Evolutionary conservation across 2,329 filamentous ascomycete genomes (phyloP).

Genomic region (Botrytis elliptica): DNA sequence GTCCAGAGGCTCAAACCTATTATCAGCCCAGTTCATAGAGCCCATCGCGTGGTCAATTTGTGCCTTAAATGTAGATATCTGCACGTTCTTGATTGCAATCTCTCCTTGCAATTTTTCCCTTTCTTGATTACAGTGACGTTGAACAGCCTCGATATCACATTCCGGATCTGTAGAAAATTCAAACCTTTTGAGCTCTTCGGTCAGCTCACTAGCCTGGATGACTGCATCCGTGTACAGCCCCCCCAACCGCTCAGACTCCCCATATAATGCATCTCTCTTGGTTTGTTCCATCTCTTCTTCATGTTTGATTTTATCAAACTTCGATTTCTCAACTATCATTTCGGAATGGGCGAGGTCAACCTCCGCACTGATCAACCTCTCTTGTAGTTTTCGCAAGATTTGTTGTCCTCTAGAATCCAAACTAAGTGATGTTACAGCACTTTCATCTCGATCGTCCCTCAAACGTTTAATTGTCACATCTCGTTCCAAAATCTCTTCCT

Average conservation of each 20-base stretch:
- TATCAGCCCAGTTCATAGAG: not conserved
- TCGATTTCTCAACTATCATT: not conserved
- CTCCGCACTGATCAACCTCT: not conserved
- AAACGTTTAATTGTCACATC: not conserved
- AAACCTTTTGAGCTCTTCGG: not conserved
- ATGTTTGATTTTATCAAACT: not conserved
- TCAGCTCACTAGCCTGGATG: not conserved
- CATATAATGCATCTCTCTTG: constrained; percentile 5
- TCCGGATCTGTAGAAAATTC: not conserved
- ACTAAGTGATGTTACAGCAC: constrained; percentile 1
- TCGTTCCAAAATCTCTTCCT: not conserved
- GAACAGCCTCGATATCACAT: not conserved
- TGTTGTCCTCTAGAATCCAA: constrained; percentile 7
- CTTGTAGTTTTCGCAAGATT: constrained; percentile 2
- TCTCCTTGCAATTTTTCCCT: not conserved
- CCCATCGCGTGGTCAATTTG: constrained; percentile 13
- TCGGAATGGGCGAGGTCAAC: not conserved
- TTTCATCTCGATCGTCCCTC: not conserved
- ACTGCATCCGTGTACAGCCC: not conserved
- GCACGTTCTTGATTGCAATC: not conserved
- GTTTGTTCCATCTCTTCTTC: not conserved
- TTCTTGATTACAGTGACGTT: not conserved
- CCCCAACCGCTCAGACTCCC: not conserved
- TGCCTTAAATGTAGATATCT: not conserved
- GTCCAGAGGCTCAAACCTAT: not conserved